These are phyloP conservation scores for Blakeslea trispora DNA, from an alignment of 371 early-diverging fungal genomes.

Conservation along the genomic window DNA sequence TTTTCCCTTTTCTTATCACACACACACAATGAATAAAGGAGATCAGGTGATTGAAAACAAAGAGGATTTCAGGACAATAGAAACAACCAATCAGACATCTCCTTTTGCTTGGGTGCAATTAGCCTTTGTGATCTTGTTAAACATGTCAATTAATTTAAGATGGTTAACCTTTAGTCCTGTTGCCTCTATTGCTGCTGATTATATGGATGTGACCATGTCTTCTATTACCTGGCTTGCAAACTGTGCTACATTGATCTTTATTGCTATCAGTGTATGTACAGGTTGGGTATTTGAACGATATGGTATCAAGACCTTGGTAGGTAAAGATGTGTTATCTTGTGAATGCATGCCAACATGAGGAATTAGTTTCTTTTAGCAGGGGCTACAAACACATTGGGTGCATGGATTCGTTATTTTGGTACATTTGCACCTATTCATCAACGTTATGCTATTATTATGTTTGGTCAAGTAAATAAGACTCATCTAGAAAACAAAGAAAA, in stretches of 20 bases:
- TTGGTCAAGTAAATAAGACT: conserved; percentile 27
- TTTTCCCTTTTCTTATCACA: neutral
- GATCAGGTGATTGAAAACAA: neutral
- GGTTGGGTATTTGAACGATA: conserved; percentile 32
- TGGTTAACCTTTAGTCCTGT: conserved; percentile 32
- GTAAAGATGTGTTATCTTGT: too few relatives aligned
- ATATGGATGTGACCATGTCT: conserved; percentile 21
- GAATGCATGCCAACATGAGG: too few relatives aligned
- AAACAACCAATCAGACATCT: conserved; percentile 9
- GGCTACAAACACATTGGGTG: conserved; percentile 15
- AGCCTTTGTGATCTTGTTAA: conserved; percentile 12
- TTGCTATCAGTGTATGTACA: conserved; percentile 20
- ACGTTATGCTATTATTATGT: conserved; percentile 22
- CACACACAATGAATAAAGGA: neutral
- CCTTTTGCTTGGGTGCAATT: conserved; percentile 24
- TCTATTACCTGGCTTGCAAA: conserved; percentile 28
- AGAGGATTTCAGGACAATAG: neutral
- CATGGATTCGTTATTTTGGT: conserved; percentile 29
- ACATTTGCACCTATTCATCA: conserved; percentile 26
- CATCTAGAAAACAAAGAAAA: too few relatives aligned
- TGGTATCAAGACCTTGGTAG: conserved; percentile 26
- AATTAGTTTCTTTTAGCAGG: conserved; percentile 24
- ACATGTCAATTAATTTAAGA: conserved; percentile 23
- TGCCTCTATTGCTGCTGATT: conserved; percentile 15
- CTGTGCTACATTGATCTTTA: conserved; percentile 27